Base-by-base conservation (phyloP, 2,329 filamentous ascomycete species). In the Aspergillus neotritici region DNA sequence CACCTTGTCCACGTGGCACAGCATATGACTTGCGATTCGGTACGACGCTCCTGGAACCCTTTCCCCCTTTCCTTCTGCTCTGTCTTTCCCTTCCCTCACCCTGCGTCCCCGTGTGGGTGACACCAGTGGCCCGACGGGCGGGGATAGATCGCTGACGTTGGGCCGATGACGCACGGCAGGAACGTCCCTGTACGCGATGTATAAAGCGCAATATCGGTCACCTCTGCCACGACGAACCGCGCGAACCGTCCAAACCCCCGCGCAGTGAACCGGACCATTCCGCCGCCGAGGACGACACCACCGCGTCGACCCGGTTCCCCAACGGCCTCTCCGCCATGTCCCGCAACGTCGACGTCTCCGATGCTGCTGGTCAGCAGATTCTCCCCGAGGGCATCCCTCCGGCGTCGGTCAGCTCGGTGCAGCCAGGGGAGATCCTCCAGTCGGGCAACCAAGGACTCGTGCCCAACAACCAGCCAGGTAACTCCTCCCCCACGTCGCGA, bases 181-280 rank as follows among this genome's bases (percentile, higher is more conserved):
- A 94, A 74, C 84, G 93, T 65, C 93, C 93, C 61, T 98, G 93
- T 78, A 91, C 88, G 60, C 82, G 93, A 71, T 98, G 93, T 75
- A 87, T 97, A 71, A 98, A 97, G 73, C 84, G 93, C 63, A 95
- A 95, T 72, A 98, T 98, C 67, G 93, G 91, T 60, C 93, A 98
- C 70, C 78, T 98, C 54, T 98, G 93, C 70, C 93, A 96, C 73
- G 93, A 98, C 70, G 93, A 97, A 70, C 91, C 90, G 55, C 84
- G 91, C 67, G 91, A 98, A 62, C 75, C 82, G 55, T 80, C 84
- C 47, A 94, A 93, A 70, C 91, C 90, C 69, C 71, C 78, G 57
- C 95, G 91, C 71, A 78, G 73, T 63, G 74, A 80, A 55, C 72
- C 74, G 51, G 77, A 73, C 49, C 69, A 75, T 47, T 74, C 79